Conservation (phyloP, 371 early-diverging fungal species). For the Saksenaea vasiformis region DNA sequence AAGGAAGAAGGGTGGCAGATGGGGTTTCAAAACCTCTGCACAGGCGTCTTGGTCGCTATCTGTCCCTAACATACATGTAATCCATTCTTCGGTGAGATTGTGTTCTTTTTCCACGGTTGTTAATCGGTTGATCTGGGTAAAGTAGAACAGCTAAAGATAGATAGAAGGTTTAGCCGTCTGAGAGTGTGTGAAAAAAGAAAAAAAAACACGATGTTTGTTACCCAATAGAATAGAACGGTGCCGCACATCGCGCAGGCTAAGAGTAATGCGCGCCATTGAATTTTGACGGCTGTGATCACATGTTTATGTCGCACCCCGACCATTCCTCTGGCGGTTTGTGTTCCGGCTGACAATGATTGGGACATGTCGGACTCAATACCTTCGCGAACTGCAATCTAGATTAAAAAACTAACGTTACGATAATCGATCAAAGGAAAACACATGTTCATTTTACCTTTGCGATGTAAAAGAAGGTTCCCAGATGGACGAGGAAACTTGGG, state of each 20-base stretch:
- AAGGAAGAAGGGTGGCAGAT: slow-evolving; percentile 37
- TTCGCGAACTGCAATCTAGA: slow-evolving; percentile 39
- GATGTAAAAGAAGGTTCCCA: slow-evolving; percentile 60
- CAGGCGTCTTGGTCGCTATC: slow-evolving; percentile 28
- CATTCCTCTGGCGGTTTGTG: slow-evolving; percentile 36
- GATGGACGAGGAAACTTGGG: slow-evolving; percentile 55
- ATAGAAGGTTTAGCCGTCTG: background rate
- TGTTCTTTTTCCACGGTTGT: slow-evolving; percentile 26
- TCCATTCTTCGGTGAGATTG: slow-evolving; percentile 37
- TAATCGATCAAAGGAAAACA: background rate
- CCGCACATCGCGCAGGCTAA: slow-evolving; percentile 52
- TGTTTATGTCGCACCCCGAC: slow-evolving; percentile 41
- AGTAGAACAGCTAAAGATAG: slow-evolving; percentile 47
- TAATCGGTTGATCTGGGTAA: slow-evolving; percentile 52
- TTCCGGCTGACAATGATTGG: slow-evolving; percentile 29
- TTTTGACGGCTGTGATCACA: slow-evolving; percentile 55
- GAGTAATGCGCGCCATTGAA: slow-evolving; percentile 65
- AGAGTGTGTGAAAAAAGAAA: background rate
- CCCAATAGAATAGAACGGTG: slow-evolving; percentile 51
- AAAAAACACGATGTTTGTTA: slow-evolving; percentile 7
- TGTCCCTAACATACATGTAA: slow-evolving; percentile 51
- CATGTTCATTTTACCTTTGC: slow-evolving; percentile 21
- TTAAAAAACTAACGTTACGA: background rate
- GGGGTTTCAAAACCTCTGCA: slow-evolving; percentile 12
- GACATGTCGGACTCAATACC: slow-evolving; percentile 52